Evolutionary conservation across 495 filamentous ascomycete genomes (phyloP).

Genomic region (Tetracladium setigerum): DNA sequence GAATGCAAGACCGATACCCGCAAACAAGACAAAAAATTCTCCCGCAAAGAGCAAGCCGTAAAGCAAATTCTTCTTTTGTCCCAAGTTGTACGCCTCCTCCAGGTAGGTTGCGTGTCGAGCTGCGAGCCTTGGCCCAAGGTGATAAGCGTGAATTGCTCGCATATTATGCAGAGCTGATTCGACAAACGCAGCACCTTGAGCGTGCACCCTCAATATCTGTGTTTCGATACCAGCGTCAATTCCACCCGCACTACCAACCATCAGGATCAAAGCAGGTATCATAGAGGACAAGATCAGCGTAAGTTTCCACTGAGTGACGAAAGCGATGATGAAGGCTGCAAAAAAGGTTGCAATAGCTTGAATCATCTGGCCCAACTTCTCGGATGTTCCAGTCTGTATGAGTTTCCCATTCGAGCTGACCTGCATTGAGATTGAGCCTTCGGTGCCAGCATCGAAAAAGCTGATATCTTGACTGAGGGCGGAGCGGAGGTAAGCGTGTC

Average conservation of each 20-base stretch:
- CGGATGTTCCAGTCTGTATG: slow-evolving; percentile 43
- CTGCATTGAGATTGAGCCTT: slow-evolving; percentile 49
- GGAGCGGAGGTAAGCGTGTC: slow-evolving; percentile 46
- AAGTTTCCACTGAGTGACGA: slow-evolving; percentile 34
- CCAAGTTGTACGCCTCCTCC: slow-evolving; percentile 35
- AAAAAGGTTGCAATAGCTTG: slow-evolving; percentile 50
- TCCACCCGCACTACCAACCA: slow-evolving; percentile 54
- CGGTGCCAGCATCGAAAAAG: slow-evolving; percentile 42
- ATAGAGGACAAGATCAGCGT: slow-evolving; percentile 37
- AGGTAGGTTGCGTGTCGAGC: slow-evolving; percentile 40
- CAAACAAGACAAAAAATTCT: slow-evolving; percentile 1
- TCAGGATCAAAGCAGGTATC: slow-evolving; percentile 46
- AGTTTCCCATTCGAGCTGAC: slow-evolving; percentile 50
- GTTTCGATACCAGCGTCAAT: slow-evolving; percentile 38
- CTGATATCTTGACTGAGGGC: slow-evolving; percentile 52
- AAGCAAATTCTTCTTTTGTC: slow-evolving; percentile 39
- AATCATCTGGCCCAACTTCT: slow-evolving; percentile 19
- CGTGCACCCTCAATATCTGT: slow-evolving; percentile 31
- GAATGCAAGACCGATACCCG: slow-evolving; percentile 54
- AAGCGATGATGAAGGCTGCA: slow-evolving; percentile 54
- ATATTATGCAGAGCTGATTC: slow-evolving; percentile 41
- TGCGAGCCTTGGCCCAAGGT: slow-evolving; percentile 35
- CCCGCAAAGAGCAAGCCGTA: too few relatives aligned
- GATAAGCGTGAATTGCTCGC: slow-evolving; percentile 38
- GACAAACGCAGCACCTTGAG: slow-evolving; percentile 43